Base-by-base conservation (phyloP, 1,284 basidiomycete species). In the Grifola frondosa region DNA sequence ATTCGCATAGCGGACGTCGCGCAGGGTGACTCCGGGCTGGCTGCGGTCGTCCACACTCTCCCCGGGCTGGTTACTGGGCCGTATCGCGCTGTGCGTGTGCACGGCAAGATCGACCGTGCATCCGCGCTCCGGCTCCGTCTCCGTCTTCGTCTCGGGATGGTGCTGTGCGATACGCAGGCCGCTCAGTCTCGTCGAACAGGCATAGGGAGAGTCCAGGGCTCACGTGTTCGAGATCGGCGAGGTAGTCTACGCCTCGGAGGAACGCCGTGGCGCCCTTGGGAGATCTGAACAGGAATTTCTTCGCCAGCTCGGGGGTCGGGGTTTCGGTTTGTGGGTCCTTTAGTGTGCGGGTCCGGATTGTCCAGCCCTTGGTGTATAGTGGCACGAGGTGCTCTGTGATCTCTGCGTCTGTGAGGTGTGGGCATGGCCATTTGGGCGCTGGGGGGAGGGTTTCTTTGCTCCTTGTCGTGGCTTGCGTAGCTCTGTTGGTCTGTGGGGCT, bases 1-100 rank as follows among this genome's bases (percentile, higher is more conserved):
- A 15, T 46, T 44, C 3, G 77, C 78, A 28, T 79, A 64, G 25
- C 78, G 75, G 29, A 80, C 47, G 52, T 83, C 80, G 34, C 77
- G 75, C 3, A 65, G 53, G 1, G 80, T 81, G 37, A 83, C 63
- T 1, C 72, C 73, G 0, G 70, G 64, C 15, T 61, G 49, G 4
- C 34, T 24, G 37, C 37, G 50, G 11, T 45, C 53, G 24, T 37
- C 46, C 42, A 32, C 43, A 8, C 30, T 29, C 31, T 46, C 46
- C 2, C 35, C 39, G 0, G 30, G 29, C 8, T 35, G 10, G 10
- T 17, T 12, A 11, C 41, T 28, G 3, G 46, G 48, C 4, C 47
- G 48, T 15, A 52, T 44, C 21, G 37, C 73, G 9, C 58, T 55
- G 43, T 74, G 70, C 3, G 56, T 58, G 33, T 56, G 54, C n/a